Base-by-base conservation (phyloP, 2,329 filamentous ascomycete genomes). In the Mycosphaerella sp. region DNA sequence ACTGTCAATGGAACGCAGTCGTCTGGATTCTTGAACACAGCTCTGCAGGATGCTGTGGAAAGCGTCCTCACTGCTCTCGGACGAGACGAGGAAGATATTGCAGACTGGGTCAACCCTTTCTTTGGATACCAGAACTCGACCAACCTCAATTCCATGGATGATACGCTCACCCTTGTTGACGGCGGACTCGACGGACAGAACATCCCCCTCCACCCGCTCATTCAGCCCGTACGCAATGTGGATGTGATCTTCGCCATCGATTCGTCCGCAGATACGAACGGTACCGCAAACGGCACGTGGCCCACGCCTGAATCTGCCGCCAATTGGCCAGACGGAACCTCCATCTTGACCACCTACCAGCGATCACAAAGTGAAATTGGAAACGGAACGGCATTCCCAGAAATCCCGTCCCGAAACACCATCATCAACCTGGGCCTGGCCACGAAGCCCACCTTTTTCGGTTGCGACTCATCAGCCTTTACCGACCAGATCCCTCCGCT, bases 201-300 rank as follows among this genome's bases (percentile, higher is more conserved):
- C 65, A 81, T 93, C 37, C 87, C 88, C 1, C 70, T 91, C 0
- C 80, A 89, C 64, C 87, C 86, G 0, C 76, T 91, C 6, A 86
- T 89, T 56, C 84, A 90, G 62, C 84, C 85, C 0, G 64, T 73
- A n/a, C 83, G 87, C 37, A 64, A 76, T 13, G 80, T 93, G 34
- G 88, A 93, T 64, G 84, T 90, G 30, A 85, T 93, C 64, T 90
- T 91, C 63, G 86, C 87, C 1, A 73, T 90, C 39, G 88, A 93
- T 66, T 82, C 81, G 3, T 89, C 85, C 1, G 86, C 86, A 1
- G 87, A 93, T 65, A 88, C 81, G 0, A 69, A 72, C 32, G 59
- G 51, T 9, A 61, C 58, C 2, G 88, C 81, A 0, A 69, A 71
- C 32, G 59, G 51, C 7, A 60, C 57, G 3, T 63, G 55, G 9